Evolutionary conservation across 805 yeast species (phyloP).

Genomic region (Kuraishia piskuri): DNA sequence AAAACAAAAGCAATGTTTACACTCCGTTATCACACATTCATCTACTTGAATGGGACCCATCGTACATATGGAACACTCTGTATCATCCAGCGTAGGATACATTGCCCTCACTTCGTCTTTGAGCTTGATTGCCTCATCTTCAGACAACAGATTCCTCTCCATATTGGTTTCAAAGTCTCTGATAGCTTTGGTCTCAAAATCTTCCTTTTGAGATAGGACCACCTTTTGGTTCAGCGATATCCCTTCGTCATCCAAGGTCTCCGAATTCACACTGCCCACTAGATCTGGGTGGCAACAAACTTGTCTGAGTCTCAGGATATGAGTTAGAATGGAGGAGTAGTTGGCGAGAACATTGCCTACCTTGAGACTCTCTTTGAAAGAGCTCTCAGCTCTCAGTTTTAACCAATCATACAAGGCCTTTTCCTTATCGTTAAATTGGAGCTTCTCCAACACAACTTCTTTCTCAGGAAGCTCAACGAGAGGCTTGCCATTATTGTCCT

Average conservation of each 20-base stretch:
- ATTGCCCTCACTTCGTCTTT: conserved; percentile 21
- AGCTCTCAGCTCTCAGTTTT: conserved; percentile 53
- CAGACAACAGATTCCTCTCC: conserved; percentile 12
- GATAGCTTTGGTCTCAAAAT: conserved; percentile 10
- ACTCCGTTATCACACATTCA: conserved; percentile 50
- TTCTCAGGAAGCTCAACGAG: conserved; percentile 73
- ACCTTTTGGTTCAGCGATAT: conserved; percentile 10
- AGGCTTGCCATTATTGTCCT: conserved; percentile 60
- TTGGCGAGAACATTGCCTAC: conserved; percentile 62
- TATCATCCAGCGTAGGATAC: conserved; percentile 28
- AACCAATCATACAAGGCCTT: conserved; percentile 58
- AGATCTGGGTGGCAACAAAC: conserved; percentile 79
- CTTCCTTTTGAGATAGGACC: neutral
- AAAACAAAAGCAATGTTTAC: conserved; percentile 77
- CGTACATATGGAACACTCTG: conserved; percentile 85
- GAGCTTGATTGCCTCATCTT: conserved; percentile 15
- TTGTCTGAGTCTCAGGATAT: conserved; percentile 77
- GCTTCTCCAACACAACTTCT: conserved; percentile 58
- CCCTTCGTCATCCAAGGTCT: conserved; percentile 40
- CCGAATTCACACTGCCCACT: conserved; percentile 40
- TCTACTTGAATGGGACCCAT: conserved; percentile 48
- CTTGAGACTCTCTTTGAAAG: conserved; percentile 50
- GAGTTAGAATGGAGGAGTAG: conserved; percentile 75
- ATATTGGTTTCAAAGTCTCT: conserved; percentile 17
- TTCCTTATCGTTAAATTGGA: conserved; percentile 62